A percentile compares a stretch with the other conserved stretches of the same genome.
phyloP scores from a whole-genome alignment of 2,329 filamentous ascomycete genomes.

The Diaporthe ampelina region DNA sequence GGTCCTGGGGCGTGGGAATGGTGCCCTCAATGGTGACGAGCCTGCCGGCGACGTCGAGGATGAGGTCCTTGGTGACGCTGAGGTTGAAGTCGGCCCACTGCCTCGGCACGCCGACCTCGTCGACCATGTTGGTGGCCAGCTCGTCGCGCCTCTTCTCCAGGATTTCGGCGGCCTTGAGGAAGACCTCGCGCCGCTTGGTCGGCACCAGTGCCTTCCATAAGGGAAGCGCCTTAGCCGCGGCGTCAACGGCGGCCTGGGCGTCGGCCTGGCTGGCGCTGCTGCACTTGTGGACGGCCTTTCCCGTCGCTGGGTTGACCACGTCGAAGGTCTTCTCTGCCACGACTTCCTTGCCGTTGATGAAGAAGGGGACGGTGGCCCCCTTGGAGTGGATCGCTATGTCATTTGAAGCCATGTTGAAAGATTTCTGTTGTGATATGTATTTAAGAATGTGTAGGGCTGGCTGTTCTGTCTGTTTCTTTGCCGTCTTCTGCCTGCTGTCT shows the following conservation, averaged over 20 bases:
- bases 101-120: constrained; percentile 59
- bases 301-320: constrained; percentile 48
- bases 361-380: constrained; percentile 48
- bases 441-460: neutral
- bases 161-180: constrained; percentile 77
- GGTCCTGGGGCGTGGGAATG: constrained; percentile 54
- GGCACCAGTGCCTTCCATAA: constrained; percentile 77
- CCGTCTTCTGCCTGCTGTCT: neutral
- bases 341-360: constrained; percentile 51
- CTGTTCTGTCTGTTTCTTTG: neutral
- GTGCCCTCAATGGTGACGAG: constrained; percentile 52
- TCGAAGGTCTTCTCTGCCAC: constrained; percentile 46
- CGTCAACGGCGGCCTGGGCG: constrained; percentile 49
- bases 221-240: constrained; percentile 76
- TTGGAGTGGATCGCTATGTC: constrained; percentile 20
- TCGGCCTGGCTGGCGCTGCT: constrained; percentile 48
- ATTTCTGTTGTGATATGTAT: neutral
- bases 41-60: constrained; percentile 60
- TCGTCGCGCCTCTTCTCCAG: constrained; percentile 72
- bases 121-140: constrained; percentile 69
- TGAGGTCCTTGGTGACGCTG: constrained; percentile 51
- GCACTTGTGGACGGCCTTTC: constrained; percentile 48
- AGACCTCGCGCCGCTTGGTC: constrained; percentile 74
- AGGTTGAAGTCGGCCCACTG: constrained; percentile 61
- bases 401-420: constrained; percentile 21